phyloP scores from a whole-genome alignment of 768 basidiomycete genomes.

The Agrocybe praecox region DNA sequence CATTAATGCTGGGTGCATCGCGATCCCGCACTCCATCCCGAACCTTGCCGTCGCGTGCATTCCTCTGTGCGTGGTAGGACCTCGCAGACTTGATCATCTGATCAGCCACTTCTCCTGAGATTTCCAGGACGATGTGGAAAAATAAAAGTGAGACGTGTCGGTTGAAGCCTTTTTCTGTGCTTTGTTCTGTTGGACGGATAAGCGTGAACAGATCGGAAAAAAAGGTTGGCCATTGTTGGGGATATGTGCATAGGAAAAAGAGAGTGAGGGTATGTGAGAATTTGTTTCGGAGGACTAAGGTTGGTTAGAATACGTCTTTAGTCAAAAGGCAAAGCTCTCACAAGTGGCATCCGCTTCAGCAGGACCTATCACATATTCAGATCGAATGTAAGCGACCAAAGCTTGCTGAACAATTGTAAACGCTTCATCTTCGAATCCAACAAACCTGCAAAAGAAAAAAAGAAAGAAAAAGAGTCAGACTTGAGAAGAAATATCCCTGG shows the following conservation, averaged over 20 bases:
- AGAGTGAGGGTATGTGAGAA: constrained; percentile 89
- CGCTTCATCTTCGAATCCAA: constrained; percentile 67
- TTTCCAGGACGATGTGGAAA: constrained; percentile 91
- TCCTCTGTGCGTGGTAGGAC: constrained; percentile 66
- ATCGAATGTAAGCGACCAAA: constrained; percentile 79
- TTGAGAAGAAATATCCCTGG: neutral
- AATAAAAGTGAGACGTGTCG: constrained; percentile 86
- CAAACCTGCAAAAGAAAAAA: constrained; percentile 56
- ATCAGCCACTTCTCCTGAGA: constrained; percentile 97
- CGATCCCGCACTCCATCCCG: constrained; percentile 89
- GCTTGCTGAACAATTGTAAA: constrained; percentile 77
- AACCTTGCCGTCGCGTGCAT: constrained; percentile 81
- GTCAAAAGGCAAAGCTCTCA: constrained; percentile 42
- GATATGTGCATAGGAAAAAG: constrained; percentile 87
- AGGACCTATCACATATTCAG: constrained; percentile 84
- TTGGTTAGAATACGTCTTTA: neutral
- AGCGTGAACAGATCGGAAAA: constrained; percentile 78
- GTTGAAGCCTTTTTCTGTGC: constrained; percentile 66
- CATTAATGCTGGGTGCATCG: constrained; percentile 86
- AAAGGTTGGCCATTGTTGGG: constrained; percentile 85
- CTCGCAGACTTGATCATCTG: constrained; percentile 90
- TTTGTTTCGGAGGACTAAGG: constrained; percentile 87
- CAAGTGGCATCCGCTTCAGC: constrained; percentile 84
- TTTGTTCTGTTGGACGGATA: constrained; percentile 62
- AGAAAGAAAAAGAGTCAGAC: constrained; percentile 15